Base-by-base conservation (phyloP, 2,329 filamentous ascomycete species). In the Neoascochyta sp. region DNA sequence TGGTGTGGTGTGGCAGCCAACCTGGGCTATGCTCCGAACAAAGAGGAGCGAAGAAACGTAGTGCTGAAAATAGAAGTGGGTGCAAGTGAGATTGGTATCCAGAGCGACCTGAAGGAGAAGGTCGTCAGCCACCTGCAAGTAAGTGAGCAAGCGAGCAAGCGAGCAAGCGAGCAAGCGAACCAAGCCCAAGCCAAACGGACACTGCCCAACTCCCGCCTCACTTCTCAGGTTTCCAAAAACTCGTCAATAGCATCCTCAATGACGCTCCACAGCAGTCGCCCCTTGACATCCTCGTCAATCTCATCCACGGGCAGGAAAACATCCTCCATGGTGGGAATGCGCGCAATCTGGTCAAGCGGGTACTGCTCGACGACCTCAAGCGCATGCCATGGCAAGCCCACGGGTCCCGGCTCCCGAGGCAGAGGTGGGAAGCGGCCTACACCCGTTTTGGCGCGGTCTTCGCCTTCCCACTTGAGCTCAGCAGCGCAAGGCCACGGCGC, bases 391-490 rank as follows among this genome's bases (percentile, higher is more conserved):
- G 51, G 47, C 11, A 69, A 58, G 3, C 57, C 60, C 4, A 52
- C 47, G 25, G 65, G 62, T n/a, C 57, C 59, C 5, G 54, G 44
- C 25, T 68, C 60, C 5, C 68, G 64, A 17, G 68, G 68, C 8
- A 65, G 43, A n/a, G 64, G 61, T 4, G 64, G 49, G 41, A 62
- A 70, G 11, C 68, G 49, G 13, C 66, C 65, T 23, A 62, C 57
- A 18, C 49, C 50, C 3, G 65, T 70, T 22, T 66, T 61, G 9
- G 68, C 64, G 8, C 68, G 63, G 17, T 67, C 67, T 22, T 68
- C 63, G 0, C 68, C 68, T 39, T 71, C 68, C 59, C 68, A 70
- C 39, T 67, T 67, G 50, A 64, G 51, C 50, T 71, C 68, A 8
- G 57, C 46, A 4, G 45, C 23, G 8, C 47, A 46, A 0, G 68